Evolutionary conservation across 345 rosid genomes (phyloP).

Genomic region (Eucalyptus erythrocorys): DNA sequence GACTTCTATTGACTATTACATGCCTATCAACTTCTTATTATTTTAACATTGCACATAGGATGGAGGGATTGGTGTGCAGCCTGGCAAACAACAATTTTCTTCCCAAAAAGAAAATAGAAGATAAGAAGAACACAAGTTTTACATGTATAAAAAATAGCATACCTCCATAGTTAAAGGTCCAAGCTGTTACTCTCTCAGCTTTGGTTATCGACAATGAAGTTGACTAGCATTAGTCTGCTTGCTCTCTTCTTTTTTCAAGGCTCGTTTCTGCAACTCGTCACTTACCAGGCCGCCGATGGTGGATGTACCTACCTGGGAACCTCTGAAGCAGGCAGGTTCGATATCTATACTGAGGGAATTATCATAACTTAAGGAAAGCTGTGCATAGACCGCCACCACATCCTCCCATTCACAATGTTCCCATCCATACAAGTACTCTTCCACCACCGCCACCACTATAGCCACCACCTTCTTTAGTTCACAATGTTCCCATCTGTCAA

Average conservation of each 20-base stretch:
- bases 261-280: neutral
- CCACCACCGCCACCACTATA: neutral
- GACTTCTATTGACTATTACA: neutral
- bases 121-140: neutral
- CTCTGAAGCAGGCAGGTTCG: neutral
- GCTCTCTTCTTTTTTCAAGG: neutral
- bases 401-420: neutral
- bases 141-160: neutral
- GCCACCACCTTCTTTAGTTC: neutral
- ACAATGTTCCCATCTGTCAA: neutral
- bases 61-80: neutral
- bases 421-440: neutral
- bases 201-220: neutral
- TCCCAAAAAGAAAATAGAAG: neutral
- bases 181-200: neutral
- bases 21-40: neutral
- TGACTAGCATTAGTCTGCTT: neutral
- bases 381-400: neutral
- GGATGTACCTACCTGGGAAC: neutral
- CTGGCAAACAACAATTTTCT: neutral
- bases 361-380: neutral
- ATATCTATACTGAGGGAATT: neutral
- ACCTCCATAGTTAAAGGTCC: fast-evolving
- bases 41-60: neutral
- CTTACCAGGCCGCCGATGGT: neutral